Evolutionary conservation across 345 rosid genomes (phyloP).

Genomic region (Brassica incana): DNA sequence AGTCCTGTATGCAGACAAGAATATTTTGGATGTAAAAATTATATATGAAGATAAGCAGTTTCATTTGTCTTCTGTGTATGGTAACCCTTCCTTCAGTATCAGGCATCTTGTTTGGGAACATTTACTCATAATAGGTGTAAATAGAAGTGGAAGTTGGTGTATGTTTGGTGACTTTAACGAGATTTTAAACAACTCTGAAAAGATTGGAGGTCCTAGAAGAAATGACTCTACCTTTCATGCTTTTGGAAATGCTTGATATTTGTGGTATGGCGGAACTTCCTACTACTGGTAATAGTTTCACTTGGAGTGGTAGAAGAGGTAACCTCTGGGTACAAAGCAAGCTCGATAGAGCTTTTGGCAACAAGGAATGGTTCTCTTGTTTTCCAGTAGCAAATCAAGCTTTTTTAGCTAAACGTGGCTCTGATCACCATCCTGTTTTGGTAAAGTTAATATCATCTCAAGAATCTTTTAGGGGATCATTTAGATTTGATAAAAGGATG

Average conservation of each 20-base stretch:
- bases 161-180: not conserved
- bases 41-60: not conserved
- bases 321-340: not conserved
- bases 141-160: not conserved
- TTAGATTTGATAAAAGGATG: no score
- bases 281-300: not conserved
- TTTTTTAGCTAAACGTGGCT: not conserved
- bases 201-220: not conserved
- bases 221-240: not conserved
- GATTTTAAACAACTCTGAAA: no score
- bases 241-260: not conserved
- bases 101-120: not conserved
- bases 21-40: not conserved
- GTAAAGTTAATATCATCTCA: no score
- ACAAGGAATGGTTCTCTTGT: not conserved
- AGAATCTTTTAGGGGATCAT: no score
- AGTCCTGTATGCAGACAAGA: not conserved
- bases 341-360: not conserved
- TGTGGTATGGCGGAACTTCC: not conserved
- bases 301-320: not conserved
- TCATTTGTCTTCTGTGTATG: not conserved
- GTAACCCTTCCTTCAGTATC: not conserved
- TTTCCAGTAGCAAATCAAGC: not conserved
- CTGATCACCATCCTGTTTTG: not conserved
- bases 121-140: not conserved